Evolutionary conservation across 805 yeast species (phyloP), one percentile per base, ranked within the genome.

Genomic region (Zygotorulaspora sp.): DNA sequence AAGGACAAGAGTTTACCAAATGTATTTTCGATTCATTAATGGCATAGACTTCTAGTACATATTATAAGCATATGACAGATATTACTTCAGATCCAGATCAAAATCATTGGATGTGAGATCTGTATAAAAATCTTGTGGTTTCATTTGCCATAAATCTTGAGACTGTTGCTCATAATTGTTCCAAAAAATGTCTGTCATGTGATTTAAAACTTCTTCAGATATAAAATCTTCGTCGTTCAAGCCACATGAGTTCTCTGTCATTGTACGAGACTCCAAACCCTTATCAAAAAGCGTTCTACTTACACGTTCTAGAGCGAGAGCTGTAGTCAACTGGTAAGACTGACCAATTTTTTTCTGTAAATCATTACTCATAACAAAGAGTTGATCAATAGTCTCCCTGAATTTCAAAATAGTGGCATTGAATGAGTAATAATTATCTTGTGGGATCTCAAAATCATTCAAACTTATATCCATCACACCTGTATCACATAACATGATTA

Each of bases 241-340:
- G 15, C 16, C 32, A 25, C 51, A 48, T 3, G 22, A 24, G 10
- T 30, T 30, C 21, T 55, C 60, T 2, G 49, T 41, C 28, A 39
- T 36, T 5, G 40, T 37, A 32, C 61, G 42, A 8, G 53, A 47
- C 12, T 43, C 43, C 8, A 45, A 29, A 11, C 51, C 59, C 30
- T 45, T 50, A 11, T 42, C 38, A 20, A 56, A 53, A 6, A 56
- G 40, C 4, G 40, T 43, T 26, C 53, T 47, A 22, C 54, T 53
- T 5, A 52, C 46, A 11, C 48, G 40, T 36, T 56, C 56, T 7
- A 56, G 28, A 2, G 53, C 57, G 12, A 53, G 24, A 3, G 52
- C 34, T 8, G 55, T 36, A 11, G 41, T 40, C 15, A 53, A 31
- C 4, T 43, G 46, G 20, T 45, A 50, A 13, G 55, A 53, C 2